Base-by-base conservation (phyloP, 305 asterid species). In the Nicotiana rustica region DNA sequence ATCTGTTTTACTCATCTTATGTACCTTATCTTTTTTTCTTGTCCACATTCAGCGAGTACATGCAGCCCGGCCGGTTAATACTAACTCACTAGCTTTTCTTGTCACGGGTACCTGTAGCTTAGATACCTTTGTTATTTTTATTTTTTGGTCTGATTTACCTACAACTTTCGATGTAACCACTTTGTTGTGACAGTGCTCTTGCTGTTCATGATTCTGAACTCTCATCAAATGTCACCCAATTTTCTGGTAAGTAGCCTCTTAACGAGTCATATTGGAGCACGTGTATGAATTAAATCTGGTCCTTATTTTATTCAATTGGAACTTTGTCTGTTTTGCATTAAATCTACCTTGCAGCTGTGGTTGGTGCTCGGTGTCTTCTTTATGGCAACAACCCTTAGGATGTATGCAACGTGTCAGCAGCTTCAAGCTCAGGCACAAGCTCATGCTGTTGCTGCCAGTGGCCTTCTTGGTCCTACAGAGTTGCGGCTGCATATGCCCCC, bases 351-450 rank as follows among this genome's bases (percentile, higher is more conserved):
- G 64, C 80, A 89, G 99, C 98, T 96, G 49, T 96, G 99, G 99
- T 81, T 96, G 92, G 99, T 95, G 69, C 98, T 96, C 60, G 98
- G 93, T 81, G 98, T 96, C 78, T 96, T 96, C 87, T 87, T 94
- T 78, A 93, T 93, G 97, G 99, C 99, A 76, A 94, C 98, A 44
- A 87, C 91, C 78, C 86, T 96, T 83, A 90, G 99, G 87, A 96
- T 96, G 99, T 96, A 96, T 84, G 98, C 99, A 71, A 96, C 99
- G 10, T 96, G 99, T 86, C 98, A 96, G 90, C 98, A 94, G 83
- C 98, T 96, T 87, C 99, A 96, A 91, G 98, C 98, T 69, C 99
- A 94, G 88, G 98, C 99, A 66, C 99, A 96, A 83, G 99, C 98
- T 70, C 98, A 96, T 84, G 98, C 98, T 77, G 97, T 90, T 77